Base-by-base conservation (phyloP, 176 grass and related monocot species). In the Paspalum vaginatum region DNA sequence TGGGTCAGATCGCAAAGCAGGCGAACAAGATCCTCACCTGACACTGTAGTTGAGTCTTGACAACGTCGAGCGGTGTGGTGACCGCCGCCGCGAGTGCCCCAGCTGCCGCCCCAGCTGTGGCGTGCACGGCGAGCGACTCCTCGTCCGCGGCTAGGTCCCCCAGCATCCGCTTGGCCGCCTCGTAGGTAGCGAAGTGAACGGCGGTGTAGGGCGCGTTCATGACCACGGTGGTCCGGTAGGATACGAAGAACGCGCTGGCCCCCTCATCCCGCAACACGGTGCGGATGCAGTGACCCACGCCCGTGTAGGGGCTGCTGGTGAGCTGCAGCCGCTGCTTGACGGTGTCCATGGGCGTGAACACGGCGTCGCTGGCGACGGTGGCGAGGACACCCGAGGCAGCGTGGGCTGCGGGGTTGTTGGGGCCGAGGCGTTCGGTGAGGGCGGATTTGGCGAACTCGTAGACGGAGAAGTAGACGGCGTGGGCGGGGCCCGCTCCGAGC, bases 271-370 rank as follows among this genome's bases (percentile, higher is more conserved):
- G 88, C 39, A 91, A 24, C 45, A 97, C 87, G 37, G 87, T 97
- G 58, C 73, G 83, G 58, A 97, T 70, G 66, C 94, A 97, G 85
- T 97, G 88, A 25, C 74, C 13, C 7, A 97, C 87, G 24, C 91
- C 91, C 11, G 81, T 64, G 82, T 97, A 97, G 8, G 94, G 94
- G 81, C 94, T 97, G 67, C 83, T 93, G 16, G 67, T 91, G 64
- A 97, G 94, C 91, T 97, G 94, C 81, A 97, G 71, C 25, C 94
- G 81, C 87, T 97, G 94, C 87, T 97, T 97, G 67, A 97, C 85
- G 39, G 94, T 97, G 75, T 97, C 94, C 94, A 97, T 97, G 6
- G 94, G 94, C 20, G 91, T 97, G 72, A 97, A 91, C 14, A 97
- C 91, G 0, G 94, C 89, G 47, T 97, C 94, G 65, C 94, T 97